These are phyloP conservation scores for Gonium pectorale DNA, from an alignment of 139 green algal species.

Conservation along the genomic window DNA sequence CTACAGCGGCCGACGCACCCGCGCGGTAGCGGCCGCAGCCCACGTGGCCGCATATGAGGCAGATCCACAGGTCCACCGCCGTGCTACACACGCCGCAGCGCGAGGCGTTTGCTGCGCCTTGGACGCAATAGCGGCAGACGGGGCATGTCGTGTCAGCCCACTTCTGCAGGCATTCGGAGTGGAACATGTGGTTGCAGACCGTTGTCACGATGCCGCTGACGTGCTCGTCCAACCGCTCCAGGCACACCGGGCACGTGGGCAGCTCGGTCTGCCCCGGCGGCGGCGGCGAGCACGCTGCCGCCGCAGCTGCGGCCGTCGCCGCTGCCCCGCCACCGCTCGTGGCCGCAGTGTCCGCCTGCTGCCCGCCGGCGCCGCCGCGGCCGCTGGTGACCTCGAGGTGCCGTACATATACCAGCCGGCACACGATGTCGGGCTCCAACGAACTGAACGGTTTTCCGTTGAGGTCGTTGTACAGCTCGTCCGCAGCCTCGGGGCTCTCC, in stretches of 20 bases:
- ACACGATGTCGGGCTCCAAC: slow-evolving; percentile 88
- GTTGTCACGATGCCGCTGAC: slow-evolving; percentile 95
- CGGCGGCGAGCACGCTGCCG: slow-evolving; percentile 6
- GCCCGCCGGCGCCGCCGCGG: not conserved
- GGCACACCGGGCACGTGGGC: slow-evolving; percentile 95
- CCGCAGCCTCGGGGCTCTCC: slow-evolving; percentile 67
- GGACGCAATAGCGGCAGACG: slow-evolving; percentile 80
- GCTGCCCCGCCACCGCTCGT: not conserved
- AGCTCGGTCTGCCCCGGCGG: slow-evolving; percentile 84
- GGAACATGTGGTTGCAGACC: slow-evolving; percentile 97
- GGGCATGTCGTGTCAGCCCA: slow-evolving; percentile 93
- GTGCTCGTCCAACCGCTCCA: slow-evolving; percentile 96
- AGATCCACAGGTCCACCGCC: slow-evolving; percentile 94
- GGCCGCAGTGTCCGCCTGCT: not conserved
- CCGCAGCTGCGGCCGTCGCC: no score
- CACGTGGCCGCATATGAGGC: slow-evolving; percentile 97
- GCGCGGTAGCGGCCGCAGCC: slow-evolving; percentile 86
- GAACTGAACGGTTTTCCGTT: slow-evolving; percentile 87
- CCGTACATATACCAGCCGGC: slow-evolving; percentile 70
- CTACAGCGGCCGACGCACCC: slow-evolving; percentile 1
- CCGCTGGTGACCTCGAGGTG: slow-evolving; percentile 60
- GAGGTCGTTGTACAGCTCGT: slow-evolving; percentile 85
- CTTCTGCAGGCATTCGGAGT: slow-evolving; percentile 92
- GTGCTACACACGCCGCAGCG: slow-evolving; percentile 83
- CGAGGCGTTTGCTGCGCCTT: slow-evolving; percentile 49